Base-by-base conservation (phyloP, 2,329 filamentous ascomycete genomes). In the Fusarium sublunatum region DNA sequence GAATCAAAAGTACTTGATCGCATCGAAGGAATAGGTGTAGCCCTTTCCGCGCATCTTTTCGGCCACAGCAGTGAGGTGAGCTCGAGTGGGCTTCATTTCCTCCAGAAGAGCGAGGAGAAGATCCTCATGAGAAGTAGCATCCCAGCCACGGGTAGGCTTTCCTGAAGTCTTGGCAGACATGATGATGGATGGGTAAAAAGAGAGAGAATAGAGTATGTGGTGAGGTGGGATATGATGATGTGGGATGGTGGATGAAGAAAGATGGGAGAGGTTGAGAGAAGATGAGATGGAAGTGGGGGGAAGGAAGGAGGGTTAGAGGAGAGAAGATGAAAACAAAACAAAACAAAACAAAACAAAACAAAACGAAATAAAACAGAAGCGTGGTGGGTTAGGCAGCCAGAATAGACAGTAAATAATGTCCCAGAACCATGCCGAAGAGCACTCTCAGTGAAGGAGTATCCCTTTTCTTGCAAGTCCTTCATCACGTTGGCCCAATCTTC, bases 381-480 rank as follows among this genome's bases (percentile, higher is more conserved):
- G 19, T 3, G 19, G 28, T 31, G 29, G 36, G 44, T 43, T 19
- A 44, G 47, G 12, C 47, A 42, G 45, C 22, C 28, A 58, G 26
- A 35, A 53, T 12, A n/a, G 46, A 46, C 9, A 29, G 19, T 15
- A 44, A 32, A 45, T 8, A 49, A 51, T 19, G 28, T 48, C 58
- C 44, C 46, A 10, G 13, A 43, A 24, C 13, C 69, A 50, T 79
- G 82, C 78, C 76, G 72, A 32, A 81, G 75, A 47, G 80, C 80
- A 26, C 70, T 72, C 26, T 76, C 71, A 4, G 75, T 75, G 47
- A 80, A 82, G 1, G 64, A 64, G 51, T 82, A 80, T 9, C 79
- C 79, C 52, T 74, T 73, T 6, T 61, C 69, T 0, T 71, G 64
- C 35, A 83, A 70, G 5, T 79, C 68, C 0, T 67, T 67, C 67